Percentiles rank a stretch among this genome's conserved stretches.
These are phyloP conservation scores for Elsinoe arachidis DNA, from an alignment of 2,329 filamentous ascomycete species.

Conservation along the genomic window DNA sequence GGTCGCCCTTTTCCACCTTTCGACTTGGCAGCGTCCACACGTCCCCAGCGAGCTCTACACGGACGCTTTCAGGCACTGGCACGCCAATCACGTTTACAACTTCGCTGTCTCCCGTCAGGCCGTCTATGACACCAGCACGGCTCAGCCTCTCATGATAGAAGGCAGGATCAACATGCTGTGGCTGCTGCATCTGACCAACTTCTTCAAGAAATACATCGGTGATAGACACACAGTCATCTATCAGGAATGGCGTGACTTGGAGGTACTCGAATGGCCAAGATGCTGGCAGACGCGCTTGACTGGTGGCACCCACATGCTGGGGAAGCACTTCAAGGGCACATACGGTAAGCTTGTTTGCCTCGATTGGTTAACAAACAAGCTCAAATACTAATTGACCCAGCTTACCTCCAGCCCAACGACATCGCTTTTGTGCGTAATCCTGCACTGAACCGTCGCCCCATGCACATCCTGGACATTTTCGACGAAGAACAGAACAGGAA, in stretches of 20 bases:
- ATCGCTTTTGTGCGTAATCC: conserved; percentile 22
- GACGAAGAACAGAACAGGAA: conserved; percentile 25
- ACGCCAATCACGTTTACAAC: conserved; percentile 18
- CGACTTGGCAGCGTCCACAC: background rate
- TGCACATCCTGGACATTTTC: conserved; percentile 24
- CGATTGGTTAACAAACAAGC: no score
- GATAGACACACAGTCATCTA: conserved; percentile 23
- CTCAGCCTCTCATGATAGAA: conserved; percentile 34
- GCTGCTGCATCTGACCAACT: conserved; percentile 42
- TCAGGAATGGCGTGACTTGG: background rate
- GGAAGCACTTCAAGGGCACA: conserved; percentile 43
- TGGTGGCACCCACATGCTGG: conserved; percentile 30
- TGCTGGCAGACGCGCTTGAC: conserved; percentile 32
- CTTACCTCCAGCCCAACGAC: conserved; percentile 30
- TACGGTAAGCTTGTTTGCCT: conserved; percentile 29
- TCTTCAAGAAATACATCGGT: conserved; percentile 46
- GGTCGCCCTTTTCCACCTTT: conserved; percentile 23
- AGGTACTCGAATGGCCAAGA: background rate
- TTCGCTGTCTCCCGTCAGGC: conserved; percentile 39
- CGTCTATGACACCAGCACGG: conserved; percentile 32
- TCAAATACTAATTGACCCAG: conserved; percentile 15
- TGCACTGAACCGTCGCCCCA: conserved; percentile 10
- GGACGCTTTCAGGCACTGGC: background rate
- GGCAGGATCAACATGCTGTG: conserved; percentile 37
- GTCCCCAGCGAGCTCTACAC: background rate